Evolutionary conservation across 2,329 filamentous ascomycete species (phyloP).

Genomic region (Neonectria sp.): DNA sequence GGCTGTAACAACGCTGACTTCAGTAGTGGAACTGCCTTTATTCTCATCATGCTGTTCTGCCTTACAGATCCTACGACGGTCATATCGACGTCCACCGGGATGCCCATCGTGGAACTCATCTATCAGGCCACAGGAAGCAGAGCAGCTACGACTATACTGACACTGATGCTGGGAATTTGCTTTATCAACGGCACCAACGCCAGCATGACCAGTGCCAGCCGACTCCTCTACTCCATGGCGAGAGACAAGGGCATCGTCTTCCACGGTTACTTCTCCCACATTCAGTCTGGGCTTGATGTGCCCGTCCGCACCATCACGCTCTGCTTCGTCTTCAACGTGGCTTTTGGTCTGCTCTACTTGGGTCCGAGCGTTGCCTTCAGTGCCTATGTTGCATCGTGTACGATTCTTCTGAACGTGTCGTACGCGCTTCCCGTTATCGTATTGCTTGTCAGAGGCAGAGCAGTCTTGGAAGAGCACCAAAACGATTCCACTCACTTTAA

Average conservation of each 20-base stretch:
- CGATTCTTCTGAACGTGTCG: constrained; percentile 61
- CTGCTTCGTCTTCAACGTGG: constrained; percentile 56
- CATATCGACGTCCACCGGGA: constrained; percentile 49
- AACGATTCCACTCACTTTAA: constrained; percentile 42
- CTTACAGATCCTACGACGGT: too few relatives aligned
- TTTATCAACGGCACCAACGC: constrained; percentile 63
- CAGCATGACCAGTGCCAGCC: constrained; percentile 58
- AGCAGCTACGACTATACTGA: constrained; percentile 57
- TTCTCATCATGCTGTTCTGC: too few relatives aligned
- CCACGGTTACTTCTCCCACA: constrained; percentile 49
- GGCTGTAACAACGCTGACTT: too few relatives aligned
- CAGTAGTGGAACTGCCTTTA: too few relatives aligned
- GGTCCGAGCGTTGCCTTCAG: constrained; percentile 61
- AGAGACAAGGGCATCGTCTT: constrained; percentile 51
- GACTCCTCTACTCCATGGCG: constrained; percentile 56
- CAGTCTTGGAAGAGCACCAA: constrained; percentile 44
- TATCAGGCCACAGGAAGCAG: constrained; percentile 59
- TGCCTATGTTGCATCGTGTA: constrained; percentile 59
- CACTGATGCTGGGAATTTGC: constrained; percentile 58
- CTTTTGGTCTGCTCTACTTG: constrained; percentile 60
- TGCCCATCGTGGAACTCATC: constrained; percentile 63
- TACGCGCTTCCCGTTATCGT: constrained; percentile 59
- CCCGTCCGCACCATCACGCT: constrained; percentile 57
- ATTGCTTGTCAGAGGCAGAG: constrained; percentile 53
- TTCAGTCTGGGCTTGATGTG: constrained; percentile 55